phyloP scores from a whole-genome alignment of 2,329 filamentous ascomycete genomes.

The Aspergillus sp. region DNA sequence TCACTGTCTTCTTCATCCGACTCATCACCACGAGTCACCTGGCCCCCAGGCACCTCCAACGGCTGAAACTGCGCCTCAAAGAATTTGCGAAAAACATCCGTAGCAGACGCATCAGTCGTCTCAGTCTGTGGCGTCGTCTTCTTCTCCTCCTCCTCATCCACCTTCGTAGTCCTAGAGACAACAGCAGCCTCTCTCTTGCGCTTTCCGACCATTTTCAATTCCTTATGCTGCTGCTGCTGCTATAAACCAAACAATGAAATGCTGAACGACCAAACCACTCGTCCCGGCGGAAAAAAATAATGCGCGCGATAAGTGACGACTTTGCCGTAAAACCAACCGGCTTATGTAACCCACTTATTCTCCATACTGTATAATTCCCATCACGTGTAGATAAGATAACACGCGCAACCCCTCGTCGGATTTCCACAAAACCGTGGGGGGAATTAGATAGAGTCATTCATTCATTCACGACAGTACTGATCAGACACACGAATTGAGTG shows the following conservation, averaged over 20 bases:
- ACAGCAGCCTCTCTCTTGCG: constrained; percentile 49
- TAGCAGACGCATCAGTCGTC: constrained; percentile 55
- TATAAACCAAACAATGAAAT: neutral
- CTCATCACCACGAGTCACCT: constrained; percentile 15
- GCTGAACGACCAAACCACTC: neutral
- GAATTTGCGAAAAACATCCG: constrained; percentile 76
- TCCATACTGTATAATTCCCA: neutral
- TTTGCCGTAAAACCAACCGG: neutral
- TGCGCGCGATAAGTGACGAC: neutral
- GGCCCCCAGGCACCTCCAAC: constrained; percentile 47
- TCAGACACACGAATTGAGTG: no score
- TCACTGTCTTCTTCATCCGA: constrained; percentile 22
- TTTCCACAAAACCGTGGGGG: constrained; percentile 15
- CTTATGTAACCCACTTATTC: neutral
- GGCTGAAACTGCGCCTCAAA: constrained; percentile 90
- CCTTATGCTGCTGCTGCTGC: constrained; percentile 3
- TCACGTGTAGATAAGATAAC: constrained; percentile 46
- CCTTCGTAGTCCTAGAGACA: constrained; percentile 27
- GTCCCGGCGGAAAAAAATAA: neutral
- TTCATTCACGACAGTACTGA: no score
- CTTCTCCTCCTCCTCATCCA: constrained; percentile 22
- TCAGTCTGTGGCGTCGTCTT: constrained; percentile 16
- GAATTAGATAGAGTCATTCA: constrained; percentile 6
- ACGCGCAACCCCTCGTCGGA: constrained; percentile 19
- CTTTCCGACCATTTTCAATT: constrained; percentile 47